Evolutionary conservation across 108 stramenopile genomes (phyloP), one percentile per base, ranked within the genome.

Genomic region (Mayamaea pseudoterrestris): DNA sequence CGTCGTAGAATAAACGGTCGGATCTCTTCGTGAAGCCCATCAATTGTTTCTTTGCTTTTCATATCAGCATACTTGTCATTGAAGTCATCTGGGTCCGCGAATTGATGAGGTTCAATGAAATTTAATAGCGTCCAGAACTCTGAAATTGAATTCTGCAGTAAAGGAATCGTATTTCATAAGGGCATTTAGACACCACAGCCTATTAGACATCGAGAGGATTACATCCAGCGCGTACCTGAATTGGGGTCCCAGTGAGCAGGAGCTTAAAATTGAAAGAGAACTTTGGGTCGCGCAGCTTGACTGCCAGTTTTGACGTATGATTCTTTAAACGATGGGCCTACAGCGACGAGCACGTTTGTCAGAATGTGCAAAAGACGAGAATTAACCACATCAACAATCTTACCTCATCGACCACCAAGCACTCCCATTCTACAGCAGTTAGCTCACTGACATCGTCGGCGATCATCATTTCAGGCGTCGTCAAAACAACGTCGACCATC

Each of bases 271-370:
- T 57, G 58, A 89, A 90, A n/a, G 45, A 30, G 42, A 92, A 86
- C 9, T 53, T 41, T n/a, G 41, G 53, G 29, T 94, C 80, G 6
- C 86, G 67, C 40, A 96, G 58, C 32, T 80, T 89, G 40, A 66
- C 48, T 11, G 93, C 85, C 27, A 96, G 69, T 62, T 97, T 93
- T 20, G 89, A 86, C 42, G 62, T 69, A 48, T 84, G 83, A 59
- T 95, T 98, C 61, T 98, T 98, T 44, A 98, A 65, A 12, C 93
- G 71, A 58, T 98, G 98, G 2, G 92, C 95, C 64, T 48, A 16
- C 18, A 18, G 18, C 18, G 12, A 18, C 16, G 11, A 17, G 41
- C 0, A 18, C 11, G n/a, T 43, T 17, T 16, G 18, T 18, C 13
- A 13, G 11, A 11, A n/a, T 12, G n/a, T 35, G 34, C 13, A 12